Evolutionary conservation across 345 rosid species (phyloP).

Genomic region (Carallia pectinifolia): DNA sequence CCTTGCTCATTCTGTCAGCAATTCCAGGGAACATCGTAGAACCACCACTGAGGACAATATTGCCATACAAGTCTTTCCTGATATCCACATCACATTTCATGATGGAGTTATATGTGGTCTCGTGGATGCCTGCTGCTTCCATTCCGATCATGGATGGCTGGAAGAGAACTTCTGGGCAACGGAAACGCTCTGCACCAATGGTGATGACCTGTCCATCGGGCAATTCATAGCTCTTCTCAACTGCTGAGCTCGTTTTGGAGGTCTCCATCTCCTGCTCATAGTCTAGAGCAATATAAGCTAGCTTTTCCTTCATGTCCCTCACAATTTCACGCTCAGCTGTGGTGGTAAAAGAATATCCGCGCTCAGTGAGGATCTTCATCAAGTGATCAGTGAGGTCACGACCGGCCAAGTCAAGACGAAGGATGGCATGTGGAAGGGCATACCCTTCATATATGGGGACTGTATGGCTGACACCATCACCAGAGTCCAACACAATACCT

Average conservation of each 20-base stretch:
- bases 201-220: conserved; percentile 93
- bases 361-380: conserved; percentile 92
- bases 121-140: conserved; percentile 93
- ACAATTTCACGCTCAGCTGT: conserved; percentile 96
- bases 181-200: conserved; percentile 86
- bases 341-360: conserved; percentile 96
- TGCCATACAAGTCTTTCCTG: conserved; percentile 82
- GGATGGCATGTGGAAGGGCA: conserved; percentile 86
- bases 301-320: conserved; percentile 94
- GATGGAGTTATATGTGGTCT: conserved; percentile 88
- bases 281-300: conserved; percentile 86
- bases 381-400: conserved; percentile 83
- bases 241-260: conserved; percentile 73
- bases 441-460: conserved; percentile 90
- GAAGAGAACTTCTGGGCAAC: conserved; percentile 94
- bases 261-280: conserved; percentile 94
- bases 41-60: conserved; percentile 94
- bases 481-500: conserved; percentile 95
- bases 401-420: conserved; percentile 90
- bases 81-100: conserved; percentile 94
- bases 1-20: conserved; percentile 93
- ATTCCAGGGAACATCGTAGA: conserved; percentile 90
- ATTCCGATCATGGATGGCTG: conserved; percentile 96
- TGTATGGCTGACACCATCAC: conserved; percentile 94
- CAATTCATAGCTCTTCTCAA: conserved; percentile 83